phyloP scores from a whole-genome alignment of 2,329 filamentous ascomycete species.

The Xylariaceae sp. region DNA sequence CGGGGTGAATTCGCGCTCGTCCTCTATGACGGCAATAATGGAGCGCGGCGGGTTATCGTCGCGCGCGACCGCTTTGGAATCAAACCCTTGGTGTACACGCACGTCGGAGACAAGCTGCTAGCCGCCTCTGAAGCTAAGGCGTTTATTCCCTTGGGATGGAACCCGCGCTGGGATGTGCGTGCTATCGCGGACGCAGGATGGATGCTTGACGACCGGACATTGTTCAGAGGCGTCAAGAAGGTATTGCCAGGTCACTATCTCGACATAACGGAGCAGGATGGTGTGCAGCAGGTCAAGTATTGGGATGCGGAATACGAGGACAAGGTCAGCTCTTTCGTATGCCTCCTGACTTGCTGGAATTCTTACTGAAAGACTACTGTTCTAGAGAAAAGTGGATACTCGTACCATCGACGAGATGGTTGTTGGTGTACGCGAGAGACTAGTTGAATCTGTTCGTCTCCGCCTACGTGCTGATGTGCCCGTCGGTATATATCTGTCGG shows the following conservation, averaged over 20 bases:
- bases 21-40: conserved; percentile 40
- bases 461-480: conserved; percentile 55
- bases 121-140: conserved; percentile 51
- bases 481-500: conserved; percentile 51
- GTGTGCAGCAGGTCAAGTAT: conserved; percentile 36
- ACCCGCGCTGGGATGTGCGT: conserved; percentile 48
- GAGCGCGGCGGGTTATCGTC: conserved; percentile 38
- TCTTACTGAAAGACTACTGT: neutral
- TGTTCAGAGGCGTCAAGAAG: conserved; percentile 47
- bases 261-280: neutral
- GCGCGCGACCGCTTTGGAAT: conserved; percentile 52
- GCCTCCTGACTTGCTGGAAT: conserved; percentile 3
- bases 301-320: conserved; percentile 51
- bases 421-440: conserved; percentile 41
- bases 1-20: conserved; percentile 52
- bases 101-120: conserved; percentile 36
- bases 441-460: conserved; percentile 49
- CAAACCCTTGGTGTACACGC: conserved; percentile 51
- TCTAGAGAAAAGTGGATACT: conserved; percentile 32
- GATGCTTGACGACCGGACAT: conserved; percentile 42
- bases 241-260: conserved; percentile 16
- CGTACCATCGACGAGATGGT: conserved; percentile 48
- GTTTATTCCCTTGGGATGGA: conserved; percentile 46
- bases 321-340: conserved; percentile 37
- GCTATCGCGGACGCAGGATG: conserved; percentile 41